Conservation (phyloP, 768 basidiomycete genomes). For the Termitomyces sp. region DNA sequence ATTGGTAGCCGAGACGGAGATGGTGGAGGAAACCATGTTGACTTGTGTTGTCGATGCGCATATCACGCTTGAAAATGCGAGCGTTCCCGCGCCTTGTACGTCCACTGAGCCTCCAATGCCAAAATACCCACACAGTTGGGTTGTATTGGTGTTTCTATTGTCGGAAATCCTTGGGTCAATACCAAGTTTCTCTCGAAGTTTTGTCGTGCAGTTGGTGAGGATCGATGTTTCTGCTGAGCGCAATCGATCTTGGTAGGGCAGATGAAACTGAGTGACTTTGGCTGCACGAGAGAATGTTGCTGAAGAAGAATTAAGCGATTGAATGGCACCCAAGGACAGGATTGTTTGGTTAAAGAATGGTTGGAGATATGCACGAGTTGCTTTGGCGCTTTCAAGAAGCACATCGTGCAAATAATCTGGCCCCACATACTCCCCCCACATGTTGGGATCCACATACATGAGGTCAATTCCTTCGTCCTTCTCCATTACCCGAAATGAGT, state of each 20-base stretch:
- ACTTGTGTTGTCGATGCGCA: background rate
- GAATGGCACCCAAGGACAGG: background rate
- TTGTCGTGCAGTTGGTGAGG: background rate
- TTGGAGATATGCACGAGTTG: background rate
- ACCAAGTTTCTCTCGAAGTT: background rate
- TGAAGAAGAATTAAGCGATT: background rate
- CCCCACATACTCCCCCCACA: background rate
- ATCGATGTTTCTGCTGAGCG: background rate
- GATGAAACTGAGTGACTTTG: background rate
- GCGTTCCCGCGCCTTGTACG: background rate
- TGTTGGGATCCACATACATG: background rate
- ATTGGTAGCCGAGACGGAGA: background rate
- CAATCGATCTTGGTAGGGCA: background rate
- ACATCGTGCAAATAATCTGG: background rate
- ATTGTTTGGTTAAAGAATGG: background rate
- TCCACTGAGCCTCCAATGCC: background rate
- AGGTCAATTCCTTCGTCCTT: background rate
- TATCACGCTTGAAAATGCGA: background rate
- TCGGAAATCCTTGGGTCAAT: background rate
- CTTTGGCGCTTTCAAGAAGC: background rate
- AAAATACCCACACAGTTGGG: background rate
- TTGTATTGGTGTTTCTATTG: background rate
- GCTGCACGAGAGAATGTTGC: background rate
- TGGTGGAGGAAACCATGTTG: constrained; percentile 3
- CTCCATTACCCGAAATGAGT: background rate